phyloP scores from a whole-genome alignment of 345 rosid genomes.

The Carallia pectinifolia region DNA sequence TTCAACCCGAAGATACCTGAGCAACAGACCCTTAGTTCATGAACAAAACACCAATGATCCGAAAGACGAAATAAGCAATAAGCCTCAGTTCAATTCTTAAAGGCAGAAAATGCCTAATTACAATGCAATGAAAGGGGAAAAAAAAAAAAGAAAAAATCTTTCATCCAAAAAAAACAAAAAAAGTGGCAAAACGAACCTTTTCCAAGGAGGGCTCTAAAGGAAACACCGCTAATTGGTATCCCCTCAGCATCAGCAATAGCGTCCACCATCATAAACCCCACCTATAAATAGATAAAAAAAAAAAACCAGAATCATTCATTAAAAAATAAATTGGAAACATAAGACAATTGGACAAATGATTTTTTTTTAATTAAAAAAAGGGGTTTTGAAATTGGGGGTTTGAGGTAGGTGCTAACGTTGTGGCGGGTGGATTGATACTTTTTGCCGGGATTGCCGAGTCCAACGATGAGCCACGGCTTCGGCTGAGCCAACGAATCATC shows the following conservation, averaged over 20 bases:
- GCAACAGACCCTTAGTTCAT: no score
- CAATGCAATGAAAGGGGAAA: background rate
- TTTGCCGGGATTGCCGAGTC: conserved; percentile 90
- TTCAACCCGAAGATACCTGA: no score
- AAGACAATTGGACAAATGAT: background rate
- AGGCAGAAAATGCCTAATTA: background rate
- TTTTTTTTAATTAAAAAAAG: background rate
- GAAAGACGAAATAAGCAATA: no score
- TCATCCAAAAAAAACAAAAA: background rate
- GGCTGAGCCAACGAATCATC: conserved; percentile 28
- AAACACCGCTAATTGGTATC: conserved; percentile 60
- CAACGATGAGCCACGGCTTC: conserved; percentile 83
- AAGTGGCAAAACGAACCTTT: conserved; percentile 46
- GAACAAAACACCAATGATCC: no score
- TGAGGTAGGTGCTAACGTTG: conserved; percentile 40
- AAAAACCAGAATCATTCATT: background rate
- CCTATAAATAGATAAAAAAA: conserved; percentile 29
- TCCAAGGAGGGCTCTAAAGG: conserved; percentile 71
- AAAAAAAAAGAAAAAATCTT: background rate
- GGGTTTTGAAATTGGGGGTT: background rate
- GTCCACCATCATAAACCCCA: conserved; percentile 89
- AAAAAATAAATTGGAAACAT: background rate
- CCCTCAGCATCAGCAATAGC: conserved; percentile 88
- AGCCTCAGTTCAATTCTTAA: no score
- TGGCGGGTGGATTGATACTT: conserved; percentile 78